Base-by-base conservation (phyloP, 257 asterid species). In the Solanum lycopersicoides region DNA sequence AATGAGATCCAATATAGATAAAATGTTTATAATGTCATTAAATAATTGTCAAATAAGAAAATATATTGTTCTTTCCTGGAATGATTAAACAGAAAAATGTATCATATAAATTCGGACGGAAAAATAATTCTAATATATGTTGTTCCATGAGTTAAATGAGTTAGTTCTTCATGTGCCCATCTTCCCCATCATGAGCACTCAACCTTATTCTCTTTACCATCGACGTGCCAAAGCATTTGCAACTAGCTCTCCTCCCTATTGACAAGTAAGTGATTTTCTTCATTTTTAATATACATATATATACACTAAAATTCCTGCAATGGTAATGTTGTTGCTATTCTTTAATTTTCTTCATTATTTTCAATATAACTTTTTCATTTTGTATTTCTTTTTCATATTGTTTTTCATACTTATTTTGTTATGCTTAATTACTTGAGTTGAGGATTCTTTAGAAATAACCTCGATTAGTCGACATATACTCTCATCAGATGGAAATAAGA, bases 121-220 rank as follows among this genome's bases (percentile, higher is more conserved):
- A 65, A 28, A n/a, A 7, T 65, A n/a, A 28, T 66, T 5, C 10
- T 25, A 23, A 11, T 63, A 68, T 3, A 28, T 28, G 23, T 30
- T 12, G 74, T 30, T 66, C 20, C 35, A 66, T 30, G 20, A 9
- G 89, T 65, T 39, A 73, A 75, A n/a, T 80, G 93, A 68, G 93
- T 88, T 89, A 87, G 91, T 87, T 82, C 80, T 90, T 91, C 93
- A 91, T 90, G 93, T 91, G 93, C 91, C 93, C 88, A 86, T 86
- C 90, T 90, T 87, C 92, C 77, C 93, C 93, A 91, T 91, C 93
- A 12, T 88, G 93, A 88, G 91, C 90, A 76, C 92, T 87, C 91
- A 66, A 84, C 82, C 87, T 84, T 84, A 66, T 50, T 47, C 13
- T 18, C 25, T 30, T 12, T 30, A 28, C 42, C 11, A 79, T 45